Base-by-base conservation (phyloP, 2,329 filamentous ascomycete species). In the Huntiella decipiens region DNA sequence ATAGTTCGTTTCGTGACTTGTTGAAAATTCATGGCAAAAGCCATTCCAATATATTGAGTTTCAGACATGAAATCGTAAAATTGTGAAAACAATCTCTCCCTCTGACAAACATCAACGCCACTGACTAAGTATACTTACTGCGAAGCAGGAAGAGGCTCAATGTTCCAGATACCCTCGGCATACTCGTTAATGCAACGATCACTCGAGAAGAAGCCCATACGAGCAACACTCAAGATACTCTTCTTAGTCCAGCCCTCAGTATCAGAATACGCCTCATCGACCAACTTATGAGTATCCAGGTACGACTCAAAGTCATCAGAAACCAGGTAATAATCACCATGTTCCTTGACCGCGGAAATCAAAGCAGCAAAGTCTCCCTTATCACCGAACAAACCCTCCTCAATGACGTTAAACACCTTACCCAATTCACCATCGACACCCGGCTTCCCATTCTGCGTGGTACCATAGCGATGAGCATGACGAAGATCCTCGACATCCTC, bases 261-360 rank as follows among this genome's bases (percentile, higher is more conserved):
- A 63, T 96, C 81, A 62, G 76, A 77, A 69, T 92, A 98, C 43
- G 85, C 79, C 63, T 88, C 79, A 57, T 98, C 91, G 31, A 98
- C 87, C 46, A 95, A 71, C 48, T 76, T 71, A 52, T 98, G 91
- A 5, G 91, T 94, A 62, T 88, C 77, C 55, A 93, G 68, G 66
- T 98, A 98, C 58, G 81, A 88, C 64, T 84, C 77, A 72, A 98
- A 98, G 62, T 98, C 91, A 58, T 98, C 91, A 35, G 85, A 94
- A 41, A 96, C 87, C 28, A 98, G 75, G 62, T 98, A 98, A 68
- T 92, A 96, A 61, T 98, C 91, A 35, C 91, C 87, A 53, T 96
- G 91, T 50, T 94, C 82, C 52, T 81, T 77, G 52, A 98, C 87
- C 7, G 84, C 82, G 52, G 80, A 75, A 53, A 93, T 73, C 52